A percentile compares a stretch with the other conserved stretches of the same genome.
phyloP scores from a whole-genome alignment of 192 early-diverging fungal genomes.

The Coemansia sp. region DNA sequence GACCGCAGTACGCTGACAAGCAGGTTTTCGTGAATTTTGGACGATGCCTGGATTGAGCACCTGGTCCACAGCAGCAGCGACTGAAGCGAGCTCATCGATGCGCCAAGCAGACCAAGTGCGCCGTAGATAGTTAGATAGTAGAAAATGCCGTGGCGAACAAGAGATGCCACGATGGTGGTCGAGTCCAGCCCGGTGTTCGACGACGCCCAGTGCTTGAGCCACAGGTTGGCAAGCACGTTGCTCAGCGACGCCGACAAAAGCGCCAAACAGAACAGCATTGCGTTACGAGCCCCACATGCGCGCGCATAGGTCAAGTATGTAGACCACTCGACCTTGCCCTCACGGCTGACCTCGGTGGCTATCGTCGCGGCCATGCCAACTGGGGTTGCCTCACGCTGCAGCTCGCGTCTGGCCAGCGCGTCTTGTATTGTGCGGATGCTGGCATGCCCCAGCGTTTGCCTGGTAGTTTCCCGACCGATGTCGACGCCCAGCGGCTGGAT shows the following conservation, averaged over 20 bases:
- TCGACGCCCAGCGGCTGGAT: constrained; percentile 23
- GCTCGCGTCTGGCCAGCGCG: constrained; percentile 15
- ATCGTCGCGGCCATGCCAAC: constrained; percentile 31
- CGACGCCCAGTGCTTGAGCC: constrained; percentile 76
- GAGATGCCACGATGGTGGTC: neutral
- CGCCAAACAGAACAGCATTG: constrained; percentile 59
- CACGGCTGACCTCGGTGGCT: constrained; percentile 76
- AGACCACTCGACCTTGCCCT: constrained; percentile 78
- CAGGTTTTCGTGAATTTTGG: constrained; percentile 43
- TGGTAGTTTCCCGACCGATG: constrained; percentile 32
- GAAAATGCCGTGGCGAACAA: constrained; percentile 56
- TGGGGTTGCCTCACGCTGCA: neutral
- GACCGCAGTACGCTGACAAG: constrained; percentile 69
- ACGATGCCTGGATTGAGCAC: constrained; percentile 73
- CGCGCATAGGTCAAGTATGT: constrained; percentile 83
- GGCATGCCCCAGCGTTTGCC: constrained; percentile 54
- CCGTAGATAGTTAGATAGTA: constrained; percentile 81
- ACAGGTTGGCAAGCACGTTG: constrained; percentile 65
- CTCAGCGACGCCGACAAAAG: constrained; percentile 49
- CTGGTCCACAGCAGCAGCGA: constrained; percentile 80
- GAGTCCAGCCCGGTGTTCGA: constrained; percentile 52
- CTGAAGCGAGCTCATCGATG: constrained; percentile 73
- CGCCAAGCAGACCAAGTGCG: constrained; percentile 70
- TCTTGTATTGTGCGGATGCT: constrained; percentile 53
- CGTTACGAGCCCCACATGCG: constrained; percentile 67